phyloP scores from a whole-genome alignment of 441 rosid species.

The Arabidopsis hybrid region DNA sequence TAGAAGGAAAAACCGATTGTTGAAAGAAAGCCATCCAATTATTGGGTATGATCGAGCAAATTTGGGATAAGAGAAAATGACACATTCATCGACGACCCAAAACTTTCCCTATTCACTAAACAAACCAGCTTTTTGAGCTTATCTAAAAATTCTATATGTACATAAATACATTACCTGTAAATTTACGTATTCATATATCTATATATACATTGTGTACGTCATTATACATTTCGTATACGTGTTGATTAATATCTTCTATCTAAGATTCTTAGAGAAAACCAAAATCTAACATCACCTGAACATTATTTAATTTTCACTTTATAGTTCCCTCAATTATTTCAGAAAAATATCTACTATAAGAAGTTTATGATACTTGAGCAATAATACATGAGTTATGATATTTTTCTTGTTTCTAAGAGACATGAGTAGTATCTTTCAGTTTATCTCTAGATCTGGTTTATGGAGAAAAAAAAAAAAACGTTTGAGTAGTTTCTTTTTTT shows the following conservation, averaged over 20 bases:
- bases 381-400: too few relatives aligned
- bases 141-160: constrained; percentile 29
- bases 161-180: not conserved
- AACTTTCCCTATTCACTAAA: constrained; percentile 23
- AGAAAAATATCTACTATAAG: too few relatives aligned
- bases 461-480: too few relatives aligned
- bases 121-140: constrained; percentile 33
- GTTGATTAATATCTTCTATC: constrained; percentile 1
- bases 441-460: too few relatives aligned
- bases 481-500: too few relatives aligned
- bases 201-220: constrained; percentile 9
- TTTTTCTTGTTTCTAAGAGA: too few relatives aligned
- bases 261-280: not conserved
- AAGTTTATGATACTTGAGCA: too few relatives aligned
- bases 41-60: constrained; percentile 34
- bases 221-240: constrained; percentile 38
- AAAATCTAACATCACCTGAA: not conserved
- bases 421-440: too few relatives aligned
- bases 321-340: not conserved
- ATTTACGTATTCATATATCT: not conserved
- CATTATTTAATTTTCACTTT: not conserved
- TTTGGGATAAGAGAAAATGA: constrained; percentile 41
- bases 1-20: constrained; percentile 7
- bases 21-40: constrained; percentile 39
- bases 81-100: constrained; percentile 32